Evolutionary conservation across 306 rosid genomes (phyloP), one percentile per base, ranked within the genome.

Genomic region (Canavalia ensiformis): DNA sequence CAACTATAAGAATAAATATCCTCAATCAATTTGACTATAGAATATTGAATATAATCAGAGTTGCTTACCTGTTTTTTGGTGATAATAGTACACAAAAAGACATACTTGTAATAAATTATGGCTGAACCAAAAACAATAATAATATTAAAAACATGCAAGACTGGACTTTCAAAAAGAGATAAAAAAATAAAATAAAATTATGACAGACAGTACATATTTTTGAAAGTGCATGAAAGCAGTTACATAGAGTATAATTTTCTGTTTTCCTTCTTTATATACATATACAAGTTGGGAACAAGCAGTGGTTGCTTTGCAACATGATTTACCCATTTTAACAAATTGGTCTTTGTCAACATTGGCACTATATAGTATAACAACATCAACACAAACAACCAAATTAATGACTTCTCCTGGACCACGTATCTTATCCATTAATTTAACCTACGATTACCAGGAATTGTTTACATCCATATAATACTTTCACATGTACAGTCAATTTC

Each of bases 41-140:
- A 88, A 58, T 82, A 86, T 49, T 82, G 0, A 47, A 84, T 72
- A 37, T 59, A 84, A 81, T 82, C 84, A 66, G 45, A 81, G 39
- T 89, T 79, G 88, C 89, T 85, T 88, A 72, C 85, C 89, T 71
- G 91, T 80, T 37, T 73, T 34, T 50, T 44, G 46, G 42, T 74
- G 55, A 49, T 76, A 45, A 64, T 33, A 34, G 12, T 51, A 47
- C 57, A 58, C 69, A 33, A 74, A 37, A 56, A 30, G 65, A 39
- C 57, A 72, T 28, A 65, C 71, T 6, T 25, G 3, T 30, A 55
- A 52, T 83, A 72, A 80, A 69, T 30, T 66, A 66, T 78, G 5
- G 33, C 66, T 12, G 31, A 77, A 51, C 7, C 39, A 33, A 44
- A 77, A 31, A 35, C 39, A 5, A 28, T 7, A 41, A 60, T 60